Conservation (phyloP, 1,139 yeast genomes). For the Entelexis sorbosivorans region DNA sequence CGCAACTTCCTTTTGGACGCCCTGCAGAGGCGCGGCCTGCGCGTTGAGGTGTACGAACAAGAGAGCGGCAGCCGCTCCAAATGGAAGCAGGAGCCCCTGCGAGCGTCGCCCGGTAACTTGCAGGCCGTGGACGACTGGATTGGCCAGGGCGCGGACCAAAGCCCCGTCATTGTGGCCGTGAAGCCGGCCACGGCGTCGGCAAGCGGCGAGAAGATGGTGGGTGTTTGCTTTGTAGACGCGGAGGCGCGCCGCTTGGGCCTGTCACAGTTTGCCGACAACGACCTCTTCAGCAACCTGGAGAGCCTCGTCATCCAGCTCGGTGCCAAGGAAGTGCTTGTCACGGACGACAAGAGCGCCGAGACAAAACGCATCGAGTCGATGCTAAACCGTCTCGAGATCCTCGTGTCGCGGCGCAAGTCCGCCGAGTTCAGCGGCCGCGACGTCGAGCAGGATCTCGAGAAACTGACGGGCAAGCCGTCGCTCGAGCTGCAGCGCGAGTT, state of each 20-base stretch:
- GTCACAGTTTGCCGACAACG: slow-evolving; percentile 77
- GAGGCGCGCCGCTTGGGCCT: slow-evolving; percentile 55
- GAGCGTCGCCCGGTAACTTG: slow-evolving; percentile 84
- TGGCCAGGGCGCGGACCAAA: slow-evolving; percentile 39
- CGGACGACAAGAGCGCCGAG: slow-evolving; percentile 25
- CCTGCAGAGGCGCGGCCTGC: slow-evolving; percentile 57
- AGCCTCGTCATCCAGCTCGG: slow-evolving; percentile 78
- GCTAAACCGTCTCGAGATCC: slow-evolving; percentile 32
- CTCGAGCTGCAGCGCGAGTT: slow-evolving; percentile 40
- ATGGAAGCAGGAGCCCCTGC: slow-evolving; percentile 46
- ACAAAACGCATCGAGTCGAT: slow-evolving; percentile 24
- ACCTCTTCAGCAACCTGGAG: slow-evolving; percentile 74
- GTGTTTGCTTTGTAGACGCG: slow-evolving; percentile 72
- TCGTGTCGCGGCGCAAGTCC: slow-evolving; percentile 49
- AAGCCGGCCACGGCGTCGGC: slow-evolving; percentile 40
- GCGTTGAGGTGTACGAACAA: slow-evolving; percentile 63
- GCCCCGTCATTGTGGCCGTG: slow-evolving; percentile 67
- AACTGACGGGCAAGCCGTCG: slow-evolving; percentile 45
- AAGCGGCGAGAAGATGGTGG: slow-evolving; percentile 41
- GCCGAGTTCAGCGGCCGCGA: slow-evolving; percentile 49
- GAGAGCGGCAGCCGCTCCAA: slow-evolving; percentile 29
- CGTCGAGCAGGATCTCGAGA: slow-evolving; percentile 61
- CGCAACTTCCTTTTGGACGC: slow-evolving; percentile 54
- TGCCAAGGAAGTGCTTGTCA: slow-evolving; percentile 62
- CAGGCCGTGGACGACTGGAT: slow-evolving; percentile 70